A percentile compares a stretch with the other conserved stretches of the same genome.
phyloP scores from a whole-genome alignment of 345 rosid species.

The Hibiscus mutabilis region DNA sequence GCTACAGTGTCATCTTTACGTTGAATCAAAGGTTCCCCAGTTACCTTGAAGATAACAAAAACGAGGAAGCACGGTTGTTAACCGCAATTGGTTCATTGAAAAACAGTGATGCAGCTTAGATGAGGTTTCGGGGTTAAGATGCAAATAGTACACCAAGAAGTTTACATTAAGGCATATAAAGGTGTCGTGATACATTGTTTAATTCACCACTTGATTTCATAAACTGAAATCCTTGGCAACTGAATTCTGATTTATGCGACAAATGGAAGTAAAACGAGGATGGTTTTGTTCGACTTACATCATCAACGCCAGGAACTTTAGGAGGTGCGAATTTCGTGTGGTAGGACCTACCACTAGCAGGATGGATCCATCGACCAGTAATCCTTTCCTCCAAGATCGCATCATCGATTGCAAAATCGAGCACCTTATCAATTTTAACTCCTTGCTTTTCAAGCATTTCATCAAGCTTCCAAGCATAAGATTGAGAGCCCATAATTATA shows the following conservation, averaged over 20 bases:
- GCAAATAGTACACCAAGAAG: not conserved
- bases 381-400: constrained; percentile 89
- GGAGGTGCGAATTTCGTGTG: constrained; percentile 88
- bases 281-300: constrained; percentile 44
- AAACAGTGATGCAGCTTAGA: not conserved
- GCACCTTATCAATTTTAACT: constrained; percentile 65
- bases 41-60: constrained; percentile 42
- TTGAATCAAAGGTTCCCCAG: constrained; percentile 85
- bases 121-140: not conserved
- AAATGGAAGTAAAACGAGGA: constrained; percentile 4
- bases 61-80: constrained; percentile 1
- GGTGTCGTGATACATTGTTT: not conserved
- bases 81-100: not conserved
- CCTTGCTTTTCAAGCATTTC: constrained; percentile 88
- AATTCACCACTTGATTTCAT: not conserved
- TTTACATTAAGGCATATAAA: not conserved
- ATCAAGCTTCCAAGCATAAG: constrained; percentile 57
- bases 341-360: constrained; percentile 90
- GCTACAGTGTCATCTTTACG: constrained; percentile 89
- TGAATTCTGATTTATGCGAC: not conserved
- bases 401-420: constrained; percentile 85
- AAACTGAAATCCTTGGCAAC: not conserved
- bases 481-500: not conserved
- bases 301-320: constrained; percentile 70
- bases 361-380: constrained; percentile 96